These are phyloP conservation scores for Magnolia changhungtana DNA, from an alignment of 164 flowering plant genomes.

Conservation along the genomic window DNA sequence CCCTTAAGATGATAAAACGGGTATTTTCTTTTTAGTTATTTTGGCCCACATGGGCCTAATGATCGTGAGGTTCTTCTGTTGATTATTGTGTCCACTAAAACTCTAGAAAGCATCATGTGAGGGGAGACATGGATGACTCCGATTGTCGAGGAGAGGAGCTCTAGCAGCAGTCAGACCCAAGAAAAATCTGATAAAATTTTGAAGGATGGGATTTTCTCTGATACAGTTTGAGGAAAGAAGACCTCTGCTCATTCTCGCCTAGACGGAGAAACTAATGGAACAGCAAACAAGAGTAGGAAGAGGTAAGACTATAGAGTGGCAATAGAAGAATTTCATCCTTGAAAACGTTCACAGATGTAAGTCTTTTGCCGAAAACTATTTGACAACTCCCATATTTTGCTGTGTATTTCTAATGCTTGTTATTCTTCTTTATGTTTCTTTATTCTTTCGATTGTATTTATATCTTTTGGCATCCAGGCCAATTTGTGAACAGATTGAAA, in stretches of 20 bases:
- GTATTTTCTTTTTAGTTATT: neutral
- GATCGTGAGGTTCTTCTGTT: neutral
- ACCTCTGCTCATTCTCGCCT: neutral
- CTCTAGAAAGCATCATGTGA: too few species aligned
- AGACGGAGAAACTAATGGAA: neutral
- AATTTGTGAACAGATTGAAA: neutral
- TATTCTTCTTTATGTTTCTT: neutral
- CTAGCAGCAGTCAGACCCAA: neutral
- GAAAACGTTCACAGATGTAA: neutral
- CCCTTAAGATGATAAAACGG: neutral
- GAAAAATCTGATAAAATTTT: neutral
- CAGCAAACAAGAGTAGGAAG: neutral
- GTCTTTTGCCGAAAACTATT: neutral
- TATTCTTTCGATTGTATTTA: neutral
- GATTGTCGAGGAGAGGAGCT: too few species aligned
- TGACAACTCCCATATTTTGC: neutral
- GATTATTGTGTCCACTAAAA: too few species aligned
- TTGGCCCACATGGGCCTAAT: neutral
- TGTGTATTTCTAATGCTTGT: neutral
- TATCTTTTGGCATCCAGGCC: neutral
- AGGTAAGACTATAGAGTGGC: neutral
- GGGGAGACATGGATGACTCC: too few species aligned
- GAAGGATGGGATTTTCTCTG: neutral
- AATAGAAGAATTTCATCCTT: neutral
- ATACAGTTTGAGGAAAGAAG: neutral